These are phyloP conservation scores for Stagonosporopsis tanaceti DNA, from an alignment of 2,329 filamentous ascomycete genomes.

Conservation along the genomic window DNA sequence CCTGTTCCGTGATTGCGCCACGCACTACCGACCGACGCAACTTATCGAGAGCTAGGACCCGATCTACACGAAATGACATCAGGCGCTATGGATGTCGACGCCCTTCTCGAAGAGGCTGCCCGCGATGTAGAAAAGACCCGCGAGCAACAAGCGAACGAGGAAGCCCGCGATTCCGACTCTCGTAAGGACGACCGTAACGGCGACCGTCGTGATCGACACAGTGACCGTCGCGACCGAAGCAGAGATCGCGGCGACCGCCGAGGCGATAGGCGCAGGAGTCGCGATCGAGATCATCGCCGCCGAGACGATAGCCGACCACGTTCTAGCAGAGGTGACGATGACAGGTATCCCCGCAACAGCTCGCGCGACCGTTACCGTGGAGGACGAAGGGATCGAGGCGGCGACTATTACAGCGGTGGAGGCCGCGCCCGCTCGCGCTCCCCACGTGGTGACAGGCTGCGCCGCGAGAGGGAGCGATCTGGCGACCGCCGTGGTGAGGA, in stretches of 20 bases:
- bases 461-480: conserved; percentile 63
- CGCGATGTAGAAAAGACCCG: conserved; percentile 32
- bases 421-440: conserved; percentile 50
- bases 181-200: conserved; percentile 37
- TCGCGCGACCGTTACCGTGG: conserved; percentile 42
- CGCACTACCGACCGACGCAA: conserved; percentile 28
- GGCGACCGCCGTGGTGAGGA: conserved; percentile 56
- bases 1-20: conserved; percentile 31
- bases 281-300: conserved; percentile 41
- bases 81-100: conserved; percentile 79
- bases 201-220: conserved; percentile 35
- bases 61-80: conserved; percentile 23
- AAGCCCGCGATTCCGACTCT: conserved; percentile 41
- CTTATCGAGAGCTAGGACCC: conserved; percentile 39
- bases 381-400: conserved; percentile 41
- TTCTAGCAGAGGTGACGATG: conserved; percentile 48
- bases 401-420: conserved; percentile 52
- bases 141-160: conserved; percentile 27
- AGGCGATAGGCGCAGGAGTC: conserved; percentile 43
- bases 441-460: conserved; percentile 52
- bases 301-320: conserved; percentile 43
- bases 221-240: conserved; percentile 41
- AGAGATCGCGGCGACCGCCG: conserved; percentile 41
- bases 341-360: conserved; percentile 40
- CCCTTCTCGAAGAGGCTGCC: conserved; percentile 74